Evolutionary conservation across 371 early-diverging fungal species (phyloP).

Genomic region (Syncephalastrum sp.): DNA sequence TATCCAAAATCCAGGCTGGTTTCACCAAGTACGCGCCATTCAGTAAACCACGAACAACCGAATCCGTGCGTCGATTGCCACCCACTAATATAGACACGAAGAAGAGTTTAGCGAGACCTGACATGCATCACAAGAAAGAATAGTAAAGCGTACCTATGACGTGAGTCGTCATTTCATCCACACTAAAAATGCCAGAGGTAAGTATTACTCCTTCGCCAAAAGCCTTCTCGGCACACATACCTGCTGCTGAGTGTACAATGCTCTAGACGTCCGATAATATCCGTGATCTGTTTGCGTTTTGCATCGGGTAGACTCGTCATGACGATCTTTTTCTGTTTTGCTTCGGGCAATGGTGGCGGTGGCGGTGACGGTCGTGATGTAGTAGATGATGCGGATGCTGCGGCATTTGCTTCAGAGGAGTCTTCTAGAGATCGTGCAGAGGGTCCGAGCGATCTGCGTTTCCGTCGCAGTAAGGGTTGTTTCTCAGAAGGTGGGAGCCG

Average conservation of each 20-base stretch:
- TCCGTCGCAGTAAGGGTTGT: slow-evolving; percentile 7
- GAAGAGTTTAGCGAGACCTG: not conserved
- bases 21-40: slow-evolving; percentile 12
- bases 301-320: slow-evolving; percentile 21
- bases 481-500: slow-evolving; percentile 6
- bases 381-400: not conserved
- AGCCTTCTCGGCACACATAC: slow-evolving; percentile 4
- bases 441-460: slow-evolving; percentile 16
- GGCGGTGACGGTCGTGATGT: not conserved
- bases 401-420: not conserved
- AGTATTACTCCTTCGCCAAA: not conserved
- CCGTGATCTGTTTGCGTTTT: slow-evolving; percentile 14
- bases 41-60: slow-evolving; percentile 10
- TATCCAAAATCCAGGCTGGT: slow-evolving; percentile 13
- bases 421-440: not conserved
- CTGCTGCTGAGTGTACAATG: slow-evolving; percentile 23
- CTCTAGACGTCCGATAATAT: slow-evolving; percentile 18
- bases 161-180: slow-evolving; percentile 18
- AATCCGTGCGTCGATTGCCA: slow-evolving; percentile 10
- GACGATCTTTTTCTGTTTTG: slow-evolving; percentile 18
- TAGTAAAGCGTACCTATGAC: slow-evolving; percentile 11
- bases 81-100: slow-evolving; percentile 12
- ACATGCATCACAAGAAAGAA: not conserved
- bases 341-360: not conserved
- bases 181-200: not conserved